phyloP scores from a whole-genome alignment of 257 asterid genomes.

The Rehmannia glutinosa region DNA sequence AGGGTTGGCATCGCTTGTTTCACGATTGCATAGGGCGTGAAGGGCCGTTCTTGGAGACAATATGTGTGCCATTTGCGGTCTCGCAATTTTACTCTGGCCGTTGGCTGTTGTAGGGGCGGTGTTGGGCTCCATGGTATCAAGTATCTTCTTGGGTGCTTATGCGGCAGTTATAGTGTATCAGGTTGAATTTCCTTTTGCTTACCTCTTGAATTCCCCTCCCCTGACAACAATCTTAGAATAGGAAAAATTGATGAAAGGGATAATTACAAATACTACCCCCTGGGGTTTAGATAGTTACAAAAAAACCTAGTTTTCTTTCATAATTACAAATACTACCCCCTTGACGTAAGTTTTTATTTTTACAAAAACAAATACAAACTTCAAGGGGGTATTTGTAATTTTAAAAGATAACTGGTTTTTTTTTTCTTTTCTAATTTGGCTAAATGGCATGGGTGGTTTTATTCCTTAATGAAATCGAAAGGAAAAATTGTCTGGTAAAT shows the following conservation, averaged over 20 bases:
- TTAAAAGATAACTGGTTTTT: not conserved
- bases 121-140: constrained; percentile 67
- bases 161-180: constrained; percentile 88
- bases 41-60: constrained; percentile 94
- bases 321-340: not conserved
- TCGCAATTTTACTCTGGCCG: constrained; percentile 95
- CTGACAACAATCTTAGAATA: no score
- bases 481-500: not conserved
- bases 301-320: not conserved
- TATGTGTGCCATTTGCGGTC: constrained; percentile 98
- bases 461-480: not conserved
- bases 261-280: not conserved
- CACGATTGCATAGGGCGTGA: constrained; percentile 96
- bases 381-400: not conserved
- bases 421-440: not conserved
- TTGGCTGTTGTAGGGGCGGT: constrained; percentile 87
- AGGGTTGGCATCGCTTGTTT: constrained; percentile 91
- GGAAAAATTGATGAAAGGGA: not conserved
- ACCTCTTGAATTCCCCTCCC: not conserved
- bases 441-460: not conserved
- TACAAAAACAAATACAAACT: not conserved
- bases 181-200: constrained; percentile 41
- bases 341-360: not conserved
- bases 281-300: not conserved
- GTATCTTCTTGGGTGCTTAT: constrained; percentile 81